These are phyloP conservation scores for Boletus rubroflammeus DNA, from an alignment of 768 basidiomycete species.

Conservation along the genomic window DNA sequence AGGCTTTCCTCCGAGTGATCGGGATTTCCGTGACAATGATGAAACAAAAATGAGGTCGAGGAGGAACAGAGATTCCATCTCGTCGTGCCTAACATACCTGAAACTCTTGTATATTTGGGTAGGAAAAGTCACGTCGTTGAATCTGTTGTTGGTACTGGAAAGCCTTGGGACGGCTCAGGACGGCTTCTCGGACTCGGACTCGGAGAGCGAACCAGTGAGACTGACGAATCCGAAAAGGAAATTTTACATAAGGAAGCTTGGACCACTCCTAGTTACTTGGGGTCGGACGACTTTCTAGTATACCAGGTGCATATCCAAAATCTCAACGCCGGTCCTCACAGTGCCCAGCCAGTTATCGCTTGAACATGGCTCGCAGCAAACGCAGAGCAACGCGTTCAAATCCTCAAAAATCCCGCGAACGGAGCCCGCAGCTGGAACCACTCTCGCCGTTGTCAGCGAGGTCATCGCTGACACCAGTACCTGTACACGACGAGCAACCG, in stretches of 20 bases:
- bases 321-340: slow-evolving; percentile 6
- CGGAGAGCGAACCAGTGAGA: neutral
- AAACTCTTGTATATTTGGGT: neutral
- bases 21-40: neutral
- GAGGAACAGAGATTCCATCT: neutral
- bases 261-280: neutral
- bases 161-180: neutral
- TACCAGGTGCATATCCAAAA: slow-evolving; percentile 1
- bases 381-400: slow-evolving; percentile 42
- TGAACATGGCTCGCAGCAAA: slow-evolving; percentile 42
- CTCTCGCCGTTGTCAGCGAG: slow-evolving; percentile 30
- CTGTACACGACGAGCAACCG: slow-evolving; percentile 16
- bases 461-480: slow-evolving; percentile 29
- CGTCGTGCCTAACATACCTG: neutral
- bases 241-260: slow-evolving; percentile 24
- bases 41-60: neutral
- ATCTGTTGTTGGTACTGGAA: neutral
- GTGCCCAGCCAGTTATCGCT: slow-evolving; percentile 7
- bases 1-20: neutral
- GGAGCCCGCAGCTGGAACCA: slow-evolving; percentile 30
- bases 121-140: neutral
- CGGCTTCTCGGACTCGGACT: neutral
- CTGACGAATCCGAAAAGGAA: slow-evolving; percentile 12
- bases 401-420: slow-evolving; percentile 34
- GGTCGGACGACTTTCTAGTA: neutral